Conservation (phyloP, 768 basidiomycete genomes). For the Tricholoma flavovirens region DNA sequence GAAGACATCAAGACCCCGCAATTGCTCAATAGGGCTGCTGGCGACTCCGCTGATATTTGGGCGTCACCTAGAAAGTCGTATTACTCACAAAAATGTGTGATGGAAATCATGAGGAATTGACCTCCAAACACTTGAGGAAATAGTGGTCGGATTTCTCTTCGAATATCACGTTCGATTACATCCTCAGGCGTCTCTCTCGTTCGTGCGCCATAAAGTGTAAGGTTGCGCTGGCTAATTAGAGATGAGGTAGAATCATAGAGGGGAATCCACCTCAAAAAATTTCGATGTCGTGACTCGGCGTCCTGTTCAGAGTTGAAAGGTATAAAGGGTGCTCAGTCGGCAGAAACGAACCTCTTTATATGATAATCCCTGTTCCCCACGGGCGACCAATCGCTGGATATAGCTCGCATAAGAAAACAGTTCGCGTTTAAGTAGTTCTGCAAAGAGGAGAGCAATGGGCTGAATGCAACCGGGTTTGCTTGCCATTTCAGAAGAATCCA, state of each 20-base stretch:
- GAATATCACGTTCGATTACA: conserved; percentile 60
- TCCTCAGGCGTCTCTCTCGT: conserved; percentile 71
- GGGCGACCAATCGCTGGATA: conserved; percentile 75
- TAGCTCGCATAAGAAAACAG: conserved; percentile 73
- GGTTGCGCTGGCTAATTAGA: conserved; percentile 61
- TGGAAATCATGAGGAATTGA: conserved; percentile 15
- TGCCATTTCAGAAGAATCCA: conserved; percentile 61
- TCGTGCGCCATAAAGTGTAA: conserved; percentile 63
- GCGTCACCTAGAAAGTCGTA: conserved; percentile 26
- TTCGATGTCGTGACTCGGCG: conserved; percentile 55
- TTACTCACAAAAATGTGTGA: neutral
- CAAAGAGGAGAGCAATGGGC: conserved; percentile 63
- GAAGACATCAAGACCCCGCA: conserved; percentile 48
- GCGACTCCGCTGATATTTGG: conserved; percentile 25
- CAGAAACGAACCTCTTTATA: conserved; percentile 40
- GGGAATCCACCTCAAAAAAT: conserved; percentile 69
- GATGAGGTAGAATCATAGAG: conserved; percentile 55
- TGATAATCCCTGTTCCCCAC: conserved; percentile 62
- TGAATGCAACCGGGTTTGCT: conserved; percentile 49
- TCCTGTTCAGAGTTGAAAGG: conserved; percentile 26
- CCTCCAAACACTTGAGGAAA: conserved; percentile 69
- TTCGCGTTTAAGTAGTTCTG: conserved; percentile 62
- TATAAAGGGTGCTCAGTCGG: conserved; percentile 2
- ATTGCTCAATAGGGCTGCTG: conserved; percentile 30
- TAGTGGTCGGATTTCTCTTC: conserved; percentile 58